Conservation (phyloP, 352 stramenopile genomes). For the Phytophthora tentaculata region DNA sequence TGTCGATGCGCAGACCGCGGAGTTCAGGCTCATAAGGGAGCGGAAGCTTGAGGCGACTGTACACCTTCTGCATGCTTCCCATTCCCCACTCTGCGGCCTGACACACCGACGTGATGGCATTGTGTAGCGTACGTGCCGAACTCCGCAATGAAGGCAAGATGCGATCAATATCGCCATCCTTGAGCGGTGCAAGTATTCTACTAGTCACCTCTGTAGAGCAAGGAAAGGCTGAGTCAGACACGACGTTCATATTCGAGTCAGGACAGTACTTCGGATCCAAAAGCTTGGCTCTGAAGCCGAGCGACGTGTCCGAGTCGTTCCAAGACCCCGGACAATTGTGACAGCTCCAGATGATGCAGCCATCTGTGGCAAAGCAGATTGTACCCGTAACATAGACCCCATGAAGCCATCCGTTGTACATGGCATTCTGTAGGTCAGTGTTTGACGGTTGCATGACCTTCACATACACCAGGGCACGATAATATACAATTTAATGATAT, state of each 20-base stretch:
- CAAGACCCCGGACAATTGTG: conserved; percentile 30
- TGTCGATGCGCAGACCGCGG: neutral
- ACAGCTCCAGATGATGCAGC: conserved; percentile 8
- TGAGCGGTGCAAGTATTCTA: neutral
- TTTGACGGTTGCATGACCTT: conserved; percentile 7
- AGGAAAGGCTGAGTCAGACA: conserved; percentile 1
- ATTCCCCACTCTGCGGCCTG: conserved; percentile 1
- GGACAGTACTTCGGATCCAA: neutral
- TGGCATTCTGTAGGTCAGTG: conserved; percentile 6
- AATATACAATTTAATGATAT: too few species aligned
- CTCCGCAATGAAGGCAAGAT: neutral
- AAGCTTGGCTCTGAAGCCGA: conserved; percentile 1
- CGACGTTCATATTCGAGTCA: neutral
- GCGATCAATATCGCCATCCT: neutral
- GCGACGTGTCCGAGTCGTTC: conserved; percentile 3
- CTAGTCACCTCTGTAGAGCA: neutral
- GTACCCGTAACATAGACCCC: conserved; percentile 12
- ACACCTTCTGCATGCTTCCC: conserved; percentile 12
- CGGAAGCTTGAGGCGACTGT: neutral
- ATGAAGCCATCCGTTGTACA: conserved; percentile 7
- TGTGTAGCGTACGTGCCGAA: neutral
- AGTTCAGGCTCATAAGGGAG: neutral
- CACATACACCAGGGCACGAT: neutral
- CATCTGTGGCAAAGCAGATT: conserved; percentile 21
- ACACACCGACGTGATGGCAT: conserved; percentile 9